phyloP scores from a whole-genome alignment of 345 rosid genomes.

The Eucalyptus albens region DNA sequence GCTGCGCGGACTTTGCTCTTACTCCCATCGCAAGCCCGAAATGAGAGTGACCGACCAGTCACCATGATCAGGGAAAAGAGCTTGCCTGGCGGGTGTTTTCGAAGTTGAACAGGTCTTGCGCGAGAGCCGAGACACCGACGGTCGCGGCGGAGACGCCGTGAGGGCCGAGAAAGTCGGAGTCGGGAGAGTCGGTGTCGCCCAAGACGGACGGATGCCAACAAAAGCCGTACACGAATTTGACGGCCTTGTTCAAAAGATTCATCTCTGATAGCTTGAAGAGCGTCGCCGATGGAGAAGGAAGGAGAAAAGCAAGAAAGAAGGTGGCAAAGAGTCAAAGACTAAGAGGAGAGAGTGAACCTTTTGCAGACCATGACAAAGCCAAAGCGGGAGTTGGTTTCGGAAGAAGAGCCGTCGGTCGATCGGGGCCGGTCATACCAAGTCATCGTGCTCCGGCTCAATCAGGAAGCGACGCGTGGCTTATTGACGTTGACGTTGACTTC shows the following conservation, averaged over 20 bases:
- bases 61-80: background rate
- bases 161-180: constrained; percentile 15
- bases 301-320: background rate
- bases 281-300: background rate
- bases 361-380: background rate
- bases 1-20: background rate
- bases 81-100: constrained; percentile 61
- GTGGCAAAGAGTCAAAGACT: background rate
- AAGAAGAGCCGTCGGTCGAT: background rate
- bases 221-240: constrained; percentile 27
- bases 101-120: constrained; percentile 59
- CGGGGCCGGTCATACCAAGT: no score
- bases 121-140: constrained; percentile 69
- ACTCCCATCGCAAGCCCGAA: background rate
- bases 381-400: background rate
- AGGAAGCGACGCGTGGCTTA: no score
- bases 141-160: constrained; percentile 44
- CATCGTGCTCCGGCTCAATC: no score
- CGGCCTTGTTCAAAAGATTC: constrained; percentile 36
- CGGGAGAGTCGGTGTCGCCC: background rate
- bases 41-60: background rate
- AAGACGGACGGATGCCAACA: constrained; percentile 32
- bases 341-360: background rate
- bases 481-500: background rate
- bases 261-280: background rate